Base-by-base conservation (phyloP, 148 eudicot genomes). In the Silene conica region DNA sequence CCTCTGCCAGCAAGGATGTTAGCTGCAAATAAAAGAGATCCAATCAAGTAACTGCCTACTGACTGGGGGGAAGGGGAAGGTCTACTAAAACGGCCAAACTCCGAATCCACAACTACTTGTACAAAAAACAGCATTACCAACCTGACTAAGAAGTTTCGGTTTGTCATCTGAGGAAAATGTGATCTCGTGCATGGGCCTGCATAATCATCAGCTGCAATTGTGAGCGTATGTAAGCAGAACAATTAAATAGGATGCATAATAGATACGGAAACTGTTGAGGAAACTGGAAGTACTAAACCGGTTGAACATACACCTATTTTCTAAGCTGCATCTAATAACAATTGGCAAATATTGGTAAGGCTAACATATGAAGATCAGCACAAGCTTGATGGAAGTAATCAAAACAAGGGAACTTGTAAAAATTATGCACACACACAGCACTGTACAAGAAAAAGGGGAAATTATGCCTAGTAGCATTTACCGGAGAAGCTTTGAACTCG, bases 61-160 rank as follows among this genome's bases (percentile, higher is more conserved):
- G 19, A 52, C 38, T 3, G 55, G 16, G 55, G 55, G 38, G 14
- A 38, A 38, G 43, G 43, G 8, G 43, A 38, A 38, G 43, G 43
- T 38, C 43, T 38, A 38, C 8, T 38, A 5, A 38, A 38, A 38
- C 8, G 43, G 43, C 43, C 43, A 38, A 38, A 38, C 43, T 31
- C 34, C 34, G 34, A 31, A 18, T 50, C 55, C 16, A 50, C 55
- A 50, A 14, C 3, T 31, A 9, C 34, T 50, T 67, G 21, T 45
- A 67, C 28, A 15, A 19, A 34, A 10, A 72, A 15, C n/a, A 59
- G 60, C 70, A 73, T 18, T 60, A 85, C 78, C 50, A 76, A 90
- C 96, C 90, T 90, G 92, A 78, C 96, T 90, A 69, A 90, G 88
- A 66, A 90, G 85, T 86, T 90, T 90, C 80, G 96, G 96, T 76